These are phyloP conservation scores for Cubamyces sp. DNA, from an alignment of 768 basidiomycete genomes.

Conservation along the genomic window DNA sequence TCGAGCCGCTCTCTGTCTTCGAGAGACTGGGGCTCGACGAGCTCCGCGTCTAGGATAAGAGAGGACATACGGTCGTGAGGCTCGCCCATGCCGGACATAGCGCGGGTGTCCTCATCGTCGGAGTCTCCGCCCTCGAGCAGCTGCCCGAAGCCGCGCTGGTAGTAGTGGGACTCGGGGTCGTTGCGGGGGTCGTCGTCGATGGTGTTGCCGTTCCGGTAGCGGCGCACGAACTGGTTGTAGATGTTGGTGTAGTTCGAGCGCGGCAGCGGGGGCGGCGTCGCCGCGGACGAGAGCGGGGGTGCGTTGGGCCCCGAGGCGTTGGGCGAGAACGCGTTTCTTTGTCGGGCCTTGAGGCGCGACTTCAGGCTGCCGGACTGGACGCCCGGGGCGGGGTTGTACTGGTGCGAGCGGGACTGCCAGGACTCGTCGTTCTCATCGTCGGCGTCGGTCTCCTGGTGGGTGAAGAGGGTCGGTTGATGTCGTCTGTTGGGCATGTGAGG, in stretches of 20 bases:
- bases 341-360: conserved; percentile 33
- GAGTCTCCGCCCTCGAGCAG: conserved; percentile 71
- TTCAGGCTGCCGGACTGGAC: conserved; percentile 30
- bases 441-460: conserved; percentile 60
- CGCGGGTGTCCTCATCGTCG: conserved; percentile 71
- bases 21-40: conserved; percentile 65
- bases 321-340: conserved; percentile 37
- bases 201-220: conserved; percentile 69
- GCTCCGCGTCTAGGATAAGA: conserved; percentile 62
- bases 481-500: conserved; percentile 44
- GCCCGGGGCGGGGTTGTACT: conserved; percentile 29
- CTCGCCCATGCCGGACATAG: conserved; percentile 47
- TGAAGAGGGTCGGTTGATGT: conserved; percentile 71
- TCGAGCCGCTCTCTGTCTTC: conserved; percentile 85
- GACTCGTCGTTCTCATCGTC: conserved; percentile 54
- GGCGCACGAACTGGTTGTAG: conserved; percentile 79
- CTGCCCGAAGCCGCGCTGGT: conserved; percentile 71
- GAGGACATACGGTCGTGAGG: conserved; percentile 55
- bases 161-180: conserved; percentile 85
- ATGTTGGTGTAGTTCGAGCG: conserved; percentile 58
- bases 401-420: conserved; percentile 40
- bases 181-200: conserved; percentile 70
- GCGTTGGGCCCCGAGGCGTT: conserved; percentile 32
- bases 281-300: conserved; percentile 35
- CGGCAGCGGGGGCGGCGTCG: conserved; percentile 34